phyloP scores from a whole-genome alignment of 2,329 filamentous ascomycete species.

The Clarireedia monteithiana region DNA sequence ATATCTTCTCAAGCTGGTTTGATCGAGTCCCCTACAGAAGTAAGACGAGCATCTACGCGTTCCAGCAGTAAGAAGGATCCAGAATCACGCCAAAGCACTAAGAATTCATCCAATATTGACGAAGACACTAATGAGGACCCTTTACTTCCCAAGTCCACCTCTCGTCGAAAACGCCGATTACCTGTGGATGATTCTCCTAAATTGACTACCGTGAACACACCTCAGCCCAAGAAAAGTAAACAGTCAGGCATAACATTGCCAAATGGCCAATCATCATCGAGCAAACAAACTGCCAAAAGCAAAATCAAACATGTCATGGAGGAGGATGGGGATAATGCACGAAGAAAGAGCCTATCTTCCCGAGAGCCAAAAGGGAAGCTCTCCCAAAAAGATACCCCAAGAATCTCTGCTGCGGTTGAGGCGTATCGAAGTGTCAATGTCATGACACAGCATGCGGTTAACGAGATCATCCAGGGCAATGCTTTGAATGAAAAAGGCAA shows the following conservation, averaged over 20 bases:
- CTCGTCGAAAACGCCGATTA: constrained; percentile 5
- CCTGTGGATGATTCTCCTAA: constrained; percentile 7
- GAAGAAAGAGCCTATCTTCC: not conserved
- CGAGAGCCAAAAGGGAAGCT: not conserved
- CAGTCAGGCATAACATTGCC: not conserved
- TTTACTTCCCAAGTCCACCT: not conserved
- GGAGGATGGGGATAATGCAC: not conserved
- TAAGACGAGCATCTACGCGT: too few relatives aligned
- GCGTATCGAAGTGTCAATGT: constrained; percentile 37
- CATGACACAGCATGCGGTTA: constrained; percentile 39
- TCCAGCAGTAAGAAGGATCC: too few relatives aligned
- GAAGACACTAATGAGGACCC: not conserved
- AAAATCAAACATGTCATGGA: not conserved
- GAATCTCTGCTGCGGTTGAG: constrained; percentile 29
- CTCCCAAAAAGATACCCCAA: not conserved
- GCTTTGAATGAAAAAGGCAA: constrained; percentile 22
- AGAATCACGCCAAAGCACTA: too few relatives aligned
- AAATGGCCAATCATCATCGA: not conserved
- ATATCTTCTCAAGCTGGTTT: too few relatives aligned
- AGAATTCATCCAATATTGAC: too few relatives aligned
- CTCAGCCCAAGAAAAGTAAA: not conserved
- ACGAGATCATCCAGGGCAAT: constrained; percentile 35
- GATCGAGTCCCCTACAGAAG: too few relatives aligned
- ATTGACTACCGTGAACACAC: not conserved
- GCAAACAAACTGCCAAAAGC: not conserved